Evolutionary conservation across 148 eudicot species (phyloP), one percentile per base, ranked within the genome.

Genomic region (Fagopyrum tataricum): DNA sequence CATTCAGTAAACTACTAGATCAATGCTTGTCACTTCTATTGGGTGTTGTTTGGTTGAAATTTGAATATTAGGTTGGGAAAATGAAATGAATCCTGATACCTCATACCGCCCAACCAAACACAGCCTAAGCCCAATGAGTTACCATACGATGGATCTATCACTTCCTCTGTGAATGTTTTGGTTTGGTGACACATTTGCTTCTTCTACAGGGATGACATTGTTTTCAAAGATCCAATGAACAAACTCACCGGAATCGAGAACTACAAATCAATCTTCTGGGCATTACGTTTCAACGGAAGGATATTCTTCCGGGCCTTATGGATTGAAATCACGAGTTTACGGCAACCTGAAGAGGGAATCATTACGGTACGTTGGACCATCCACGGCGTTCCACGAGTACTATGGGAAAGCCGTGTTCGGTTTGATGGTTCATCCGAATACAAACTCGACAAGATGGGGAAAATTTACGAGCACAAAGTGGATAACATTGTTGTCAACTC

Each of bases 371-470:
- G 98, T 13, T 91, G 92, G 93, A 94, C 91, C 24, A 84, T 88
- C 70, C 96, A 89, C 53, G 97, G 98, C 69, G 85, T 94, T 67
- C 93, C 96, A 42, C 84, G 96, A 51, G 86, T 89, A 18, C 98
- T 91, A 61, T 94, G 98, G 98, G 98, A 94, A 78, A 84, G 91
- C 42, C 91, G 81, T 48, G 86, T 90, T 46, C 88, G 96, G 62
- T 94, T 94, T 82, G 97, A 94, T 76, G 98, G 89, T 14, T 81
- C 87, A 76, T 93, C 98, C 1, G 98, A 93, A 81, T 93, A 90
- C 85, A 93, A 93, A 81, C 88, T 93, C 56, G 98, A 93, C 56
- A 89, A 79, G 68, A 66, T 82, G 52, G 98, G 96, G 46, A 94
- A 91, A 78, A 91, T 94, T 9, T 91, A 89, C 46, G 87, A 87